Conservation (phyloP, 1,139 yeast species). For the Blastobotrys capitulatus region DNA sequence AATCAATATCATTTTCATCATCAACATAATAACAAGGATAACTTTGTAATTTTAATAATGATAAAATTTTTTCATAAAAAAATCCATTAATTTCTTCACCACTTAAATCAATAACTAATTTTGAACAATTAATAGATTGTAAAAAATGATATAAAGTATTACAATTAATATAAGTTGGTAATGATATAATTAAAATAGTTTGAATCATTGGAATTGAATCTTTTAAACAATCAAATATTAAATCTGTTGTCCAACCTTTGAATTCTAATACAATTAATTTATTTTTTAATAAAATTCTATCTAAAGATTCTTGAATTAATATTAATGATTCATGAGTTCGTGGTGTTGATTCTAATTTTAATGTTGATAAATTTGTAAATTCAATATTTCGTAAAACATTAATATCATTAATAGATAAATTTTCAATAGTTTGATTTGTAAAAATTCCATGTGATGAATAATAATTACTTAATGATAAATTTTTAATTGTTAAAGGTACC, state of each 20-base stretch:
- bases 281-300: not conserved
- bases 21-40: not conserved
- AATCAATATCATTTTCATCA: too few relatives aligned
- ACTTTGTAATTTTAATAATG: slow-evolving; percentile 1
- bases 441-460: not conserved
- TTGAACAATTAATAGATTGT: not conserved
- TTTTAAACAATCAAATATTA: not conserved
- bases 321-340: not conserved
- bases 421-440: not conserved
- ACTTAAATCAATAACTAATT: not conserved
- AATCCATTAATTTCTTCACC: too few relatives aligned
- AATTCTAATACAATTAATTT: not conserved
- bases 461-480: not conserved
- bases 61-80: not conserved
- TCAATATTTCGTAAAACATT: not conserved
- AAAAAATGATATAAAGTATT: not conserved
- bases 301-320: not conserved
- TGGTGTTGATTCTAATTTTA: not conserved
- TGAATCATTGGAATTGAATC: not conserved
- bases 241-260: not conserved
- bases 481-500: not conserved
- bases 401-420: not conserved
- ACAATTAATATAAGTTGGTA: not conserved
- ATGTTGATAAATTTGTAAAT: not conserved
- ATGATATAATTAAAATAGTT: not conserved